These are phyloP conservation scores for Tulasnella sp. DNA, from an alignment of 768 basidiomycete species.

Conservation along the genomic window DNA sequence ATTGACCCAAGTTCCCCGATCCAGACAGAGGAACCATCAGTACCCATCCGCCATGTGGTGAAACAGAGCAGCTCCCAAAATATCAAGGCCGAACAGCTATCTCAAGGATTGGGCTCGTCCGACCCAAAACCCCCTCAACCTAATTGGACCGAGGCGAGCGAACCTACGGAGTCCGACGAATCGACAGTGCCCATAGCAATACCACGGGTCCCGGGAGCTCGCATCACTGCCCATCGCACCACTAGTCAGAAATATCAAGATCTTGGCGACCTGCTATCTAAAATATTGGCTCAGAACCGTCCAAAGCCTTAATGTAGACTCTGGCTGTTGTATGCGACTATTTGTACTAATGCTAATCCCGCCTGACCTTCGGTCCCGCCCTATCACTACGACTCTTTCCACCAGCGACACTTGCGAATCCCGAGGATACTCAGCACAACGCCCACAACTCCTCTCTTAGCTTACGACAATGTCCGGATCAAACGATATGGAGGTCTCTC, in stretches of 20 bases:
- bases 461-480: background rate
- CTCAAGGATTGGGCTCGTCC: background rate
- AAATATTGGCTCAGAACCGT: background rate
- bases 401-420: background rate
- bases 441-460: background rate
- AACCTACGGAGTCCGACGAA: background rate
- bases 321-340: background rate
- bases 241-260: background rate
- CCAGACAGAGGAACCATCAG: background rate
- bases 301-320: background rate
- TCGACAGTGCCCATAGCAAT: background rate
- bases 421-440: background rate
- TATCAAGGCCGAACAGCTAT: background rate
- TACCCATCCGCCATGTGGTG: background rate
- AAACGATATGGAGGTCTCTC: background rate
- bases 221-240: background rate
- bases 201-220: background rate
- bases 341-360: background rate
- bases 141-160: background rate
- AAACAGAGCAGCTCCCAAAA: background rate
- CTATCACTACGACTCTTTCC: background rate
- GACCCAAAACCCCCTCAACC: background rate
- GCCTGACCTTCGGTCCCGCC: background rate
- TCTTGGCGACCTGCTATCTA: background rate
- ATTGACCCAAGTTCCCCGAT: too few relatives aligned